Evolutionary conservation across 345 rosid genomes (phyloP).

Genomic region (Eucalyptus dawsonii): DNA sequence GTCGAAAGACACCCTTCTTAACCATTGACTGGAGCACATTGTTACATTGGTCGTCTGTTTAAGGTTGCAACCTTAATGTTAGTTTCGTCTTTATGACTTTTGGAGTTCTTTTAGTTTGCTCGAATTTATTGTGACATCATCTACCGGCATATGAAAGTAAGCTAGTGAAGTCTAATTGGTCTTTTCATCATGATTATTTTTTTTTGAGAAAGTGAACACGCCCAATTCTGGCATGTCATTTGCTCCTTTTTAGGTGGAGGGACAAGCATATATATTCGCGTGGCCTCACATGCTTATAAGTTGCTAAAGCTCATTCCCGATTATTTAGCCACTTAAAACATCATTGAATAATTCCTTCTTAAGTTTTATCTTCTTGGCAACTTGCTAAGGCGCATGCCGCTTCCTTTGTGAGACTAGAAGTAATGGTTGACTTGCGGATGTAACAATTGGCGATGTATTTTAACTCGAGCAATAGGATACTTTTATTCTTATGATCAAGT

Average conservation of each 20-base stretch:
- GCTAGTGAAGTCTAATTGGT: background rate
- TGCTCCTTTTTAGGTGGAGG: background rate
- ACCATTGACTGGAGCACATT: background rate
- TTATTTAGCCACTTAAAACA: background rate
- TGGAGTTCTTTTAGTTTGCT: background rate
- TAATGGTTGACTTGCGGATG: accelerated
- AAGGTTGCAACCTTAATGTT: background rate
- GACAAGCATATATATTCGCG: accelerated
- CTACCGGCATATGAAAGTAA: background rate
- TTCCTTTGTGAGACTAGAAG: background rate
- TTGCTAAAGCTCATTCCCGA: background rate
- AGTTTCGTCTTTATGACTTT: background rate
- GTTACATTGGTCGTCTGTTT: background rate
- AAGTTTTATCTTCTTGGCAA: background rate
- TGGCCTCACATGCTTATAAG: background rate
- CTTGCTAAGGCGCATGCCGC: background rate
- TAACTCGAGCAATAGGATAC: background rate
- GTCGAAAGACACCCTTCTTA: background rate
- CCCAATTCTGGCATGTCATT: background rate
- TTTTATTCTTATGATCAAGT: background rate
- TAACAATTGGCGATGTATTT: background rate
- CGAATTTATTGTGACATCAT: background rate
- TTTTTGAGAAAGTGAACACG: background rate
- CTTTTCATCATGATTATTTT: background rate
- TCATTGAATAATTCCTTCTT: background rate